Percentiles rank a stretch among this genome's conserved stretches.
Evolutionary conservation across 768 basidiomycete genomes (phyloP).

Genomic region (Leccinum broughii): DNA sequence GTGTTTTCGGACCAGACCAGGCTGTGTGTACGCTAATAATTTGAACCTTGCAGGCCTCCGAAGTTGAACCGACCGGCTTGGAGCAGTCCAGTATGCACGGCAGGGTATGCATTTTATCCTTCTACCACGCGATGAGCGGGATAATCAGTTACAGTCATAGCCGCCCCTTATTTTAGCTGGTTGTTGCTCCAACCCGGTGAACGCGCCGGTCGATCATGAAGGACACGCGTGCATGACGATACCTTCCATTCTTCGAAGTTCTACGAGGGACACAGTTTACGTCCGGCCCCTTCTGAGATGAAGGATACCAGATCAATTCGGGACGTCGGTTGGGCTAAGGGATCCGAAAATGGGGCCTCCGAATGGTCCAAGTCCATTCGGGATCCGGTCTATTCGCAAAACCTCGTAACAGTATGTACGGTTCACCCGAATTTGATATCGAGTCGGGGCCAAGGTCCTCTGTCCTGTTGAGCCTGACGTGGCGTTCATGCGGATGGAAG

Average conservation of each 20-base stretch:
- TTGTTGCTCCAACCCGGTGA: background rate
- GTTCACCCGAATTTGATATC: slow-evolving; percentile 7
- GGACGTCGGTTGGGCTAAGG: background rate
- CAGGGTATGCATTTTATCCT: background rate
- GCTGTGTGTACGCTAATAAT: slow-evolving; percentile 1
- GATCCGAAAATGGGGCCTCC: background rate
- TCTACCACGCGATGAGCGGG: background rate
- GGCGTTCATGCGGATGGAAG: background rate
- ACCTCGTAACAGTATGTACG: background rate
- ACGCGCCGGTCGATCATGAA: slow-evolving; percentile 27
- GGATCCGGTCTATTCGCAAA: background rate
- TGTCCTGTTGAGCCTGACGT: background rate
- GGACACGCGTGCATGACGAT: slow-evolving; percentile 3
- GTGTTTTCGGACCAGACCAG: background rate
- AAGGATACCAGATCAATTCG: background rate
- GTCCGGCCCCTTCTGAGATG: background rate
- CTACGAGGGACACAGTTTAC: slow-evolving; percentile 2
- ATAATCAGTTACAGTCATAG: background rate
- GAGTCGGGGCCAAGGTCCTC: background rate
- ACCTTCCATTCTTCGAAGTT: slow-evolving; percentile 21
- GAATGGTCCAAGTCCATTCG: background rate
- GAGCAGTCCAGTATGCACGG: background rate
- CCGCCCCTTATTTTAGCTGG: slow-evolving; percentile 1
- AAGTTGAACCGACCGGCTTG: background rate
- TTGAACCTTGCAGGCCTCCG: slow-evolving; percentile 1